These are phyloP conservation scores for Diaporthe sp. DNA, from an alignment of 2,329 filamentous ascomycete genomes.

Conservation along the genomic window DNA sequence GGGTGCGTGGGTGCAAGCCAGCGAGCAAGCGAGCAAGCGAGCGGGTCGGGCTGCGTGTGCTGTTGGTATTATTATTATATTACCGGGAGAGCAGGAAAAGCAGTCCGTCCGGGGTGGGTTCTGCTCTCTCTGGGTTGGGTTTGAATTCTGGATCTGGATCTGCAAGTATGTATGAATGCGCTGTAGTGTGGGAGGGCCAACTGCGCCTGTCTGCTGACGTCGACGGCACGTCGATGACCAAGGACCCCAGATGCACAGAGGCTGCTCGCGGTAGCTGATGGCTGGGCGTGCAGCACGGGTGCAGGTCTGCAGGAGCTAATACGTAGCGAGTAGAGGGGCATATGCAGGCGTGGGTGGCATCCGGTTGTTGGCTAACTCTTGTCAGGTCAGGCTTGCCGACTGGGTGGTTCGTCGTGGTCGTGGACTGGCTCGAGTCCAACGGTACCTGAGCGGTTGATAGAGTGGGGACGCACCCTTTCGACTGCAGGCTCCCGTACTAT, in stretches of 20 bases:
- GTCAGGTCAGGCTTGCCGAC: conserved; percentile 29
- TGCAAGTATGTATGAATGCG: background rate
- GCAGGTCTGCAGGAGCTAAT: conserved; percentile 20
- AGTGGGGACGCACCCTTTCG: conserved; percentile 24
- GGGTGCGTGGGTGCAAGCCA: conserved; percentile 3
- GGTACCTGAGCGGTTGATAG: conserved; percentile 35
- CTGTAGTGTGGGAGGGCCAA: background rate
- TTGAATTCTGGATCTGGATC: conserved; percentile 11
- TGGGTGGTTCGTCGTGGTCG: conserved; percentile 24
- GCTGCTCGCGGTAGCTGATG: conserved; percentile 14
- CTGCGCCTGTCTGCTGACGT: conserved; percentile 38
- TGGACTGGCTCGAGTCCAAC: conserved; percentile 22
- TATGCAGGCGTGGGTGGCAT: conserved; percentile 34
- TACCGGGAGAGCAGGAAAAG: background rate
- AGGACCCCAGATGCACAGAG: conserved; percentile 11
- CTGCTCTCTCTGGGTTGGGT: background rate
- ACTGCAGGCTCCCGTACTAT: conserved; percentile 27
- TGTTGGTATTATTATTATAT: conserved; percentile 1
- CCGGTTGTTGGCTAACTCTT: conserved; percentile 28
- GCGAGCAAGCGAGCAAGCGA: conserved; percentile 14
- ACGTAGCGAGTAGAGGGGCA: conserved; percentile 12
- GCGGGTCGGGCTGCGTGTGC: conserved; percentile 20
- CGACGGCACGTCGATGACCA: conserved; percentile 29
- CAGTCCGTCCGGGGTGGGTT: background rate
- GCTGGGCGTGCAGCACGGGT: conserved; percentile 30